Evolutionary conservation across 805 yeast genomes (phyloP).

Genomic region (Yarrowia yakushimensis): DNA sequence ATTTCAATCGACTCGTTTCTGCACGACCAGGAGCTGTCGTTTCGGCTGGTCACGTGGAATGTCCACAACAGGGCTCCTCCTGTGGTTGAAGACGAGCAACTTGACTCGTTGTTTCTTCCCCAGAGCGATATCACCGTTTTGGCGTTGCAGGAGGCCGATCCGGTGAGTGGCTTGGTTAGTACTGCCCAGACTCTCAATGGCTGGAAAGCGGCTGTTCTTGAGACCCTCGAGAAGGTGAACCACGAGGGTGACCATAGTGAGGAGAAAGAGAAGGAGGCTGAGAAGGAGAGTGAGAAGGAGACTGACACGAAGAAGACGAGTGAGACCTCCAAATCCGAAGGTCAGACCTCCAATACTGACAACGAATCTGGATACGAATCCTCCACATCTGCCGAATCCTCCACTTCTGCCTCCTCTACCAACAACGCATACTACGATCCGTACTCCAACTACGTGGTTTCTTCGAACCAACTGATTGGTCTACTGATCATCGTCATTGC

Average conservation of each 20-base stretch:
- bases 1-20: constrained; percentile 26
- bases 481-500: constrained; percentile 48
- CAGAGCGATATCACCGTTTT: constrained; percentile 40
- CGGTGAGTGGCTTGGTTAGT: constrained; percentile 30
- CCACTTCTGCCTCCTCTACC: no score
- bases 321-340: constrained; percentile 34
- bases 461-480: constrained; percentile 51
- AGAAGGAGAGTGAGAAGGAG: constrained; percentile 9
- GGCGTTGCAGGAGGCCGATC: constrained; percentile 51
- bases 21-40: constrained; percentile 27
- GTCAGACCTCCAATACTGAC: no score
- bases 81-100: constrained; percentile 28
- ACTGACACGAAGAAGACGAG: background rate
- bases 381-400: no score
- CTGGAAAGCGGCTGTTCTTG: constrained; percentile 18
- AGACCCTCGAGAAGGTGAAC: constrained; percentile 31
- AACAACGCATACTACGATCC: constrained; percentile 29
- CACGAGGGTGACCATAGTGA: background rate
- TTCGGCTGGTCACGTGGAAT: constrained; percentile 37
- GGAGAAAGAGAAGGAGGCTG: background rate
- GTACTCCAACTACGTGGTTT: constrained; percentile 39
- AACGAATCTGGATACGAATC: constrained; percentile 6
- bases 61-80: constrained; percentile 33
- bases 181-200: constrained; percentile 12
- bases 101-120: constrained; percentile 26